Percentiles rank a stretch among this genome's conserved stretches.
Conservation (phyloP, 164 flowering plant species). For the Nelumbo lutea region DNA sequence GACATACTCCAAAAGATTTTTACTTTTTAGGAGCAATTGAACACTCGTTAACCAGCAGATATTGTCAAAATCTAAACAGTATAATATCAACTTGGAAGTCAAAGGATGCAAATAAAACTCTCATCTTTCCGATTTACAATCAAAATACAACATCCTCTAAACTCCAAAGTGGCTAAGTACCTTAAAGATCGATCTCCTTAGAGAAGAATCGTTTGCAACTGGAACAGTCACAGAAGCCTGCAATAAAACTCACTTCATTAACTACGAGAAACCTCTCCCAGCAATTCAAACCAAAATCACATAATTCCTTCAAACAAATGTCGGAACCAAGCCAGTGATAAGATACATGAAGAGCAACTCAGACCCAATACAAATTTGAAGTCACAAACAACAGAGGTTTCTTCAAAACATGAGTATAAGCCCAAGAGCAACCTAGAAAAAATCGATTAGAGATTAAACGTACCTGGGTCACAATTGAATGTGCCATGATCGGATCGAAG, state of each 20-base stretch:
- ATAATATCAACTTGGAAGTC: too few relatives aligned
- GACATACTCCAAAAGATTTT: too few relatives aligned
- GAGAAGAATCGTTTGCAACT: conserved; percentile 31
- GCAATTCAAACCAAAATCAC: neutral
- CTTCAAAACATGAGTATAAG: neutral
- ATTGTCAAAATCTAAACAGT: too few relatives aligned
- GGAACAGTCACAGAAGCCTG: conserved; percentile 48
- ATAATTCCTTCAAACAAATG: too few relatives aligned
- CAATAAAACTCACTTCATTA: conserved; percentile 10
- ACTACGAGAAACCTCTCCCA: neutral
- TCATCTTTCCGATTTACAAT: neutral
- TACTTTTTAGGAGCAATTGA: too few relatives aligned
- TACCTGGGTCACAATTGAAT: conserved; percentile 39
- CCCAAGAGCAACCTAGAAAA: neutral
- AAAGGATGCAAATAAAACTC: too few relatives aligned
- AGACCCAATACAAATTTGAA: too few relatives aligned
- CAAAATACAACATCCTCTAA: neutral
- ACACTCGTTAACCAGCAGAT: too few relatives aligned
- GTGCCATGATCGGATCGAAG: conserved; percentile 39
- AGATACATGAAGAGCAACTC: too few relatives aligned
- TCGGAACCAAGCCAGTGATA: too few relatives aligned
- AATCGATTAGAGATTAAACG: neutral
- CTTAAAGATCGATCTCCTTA: conserved; percentile 32
- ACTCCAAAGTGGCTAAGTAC: conserved; percentile 7
- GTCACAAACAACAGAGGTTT: neutral